These are phyloP conservation scores for Diaporthe ilicicola DNA, from an alignment of 2,329 filamentous ascomycete species.

Conservation along the genomic window DNA sequence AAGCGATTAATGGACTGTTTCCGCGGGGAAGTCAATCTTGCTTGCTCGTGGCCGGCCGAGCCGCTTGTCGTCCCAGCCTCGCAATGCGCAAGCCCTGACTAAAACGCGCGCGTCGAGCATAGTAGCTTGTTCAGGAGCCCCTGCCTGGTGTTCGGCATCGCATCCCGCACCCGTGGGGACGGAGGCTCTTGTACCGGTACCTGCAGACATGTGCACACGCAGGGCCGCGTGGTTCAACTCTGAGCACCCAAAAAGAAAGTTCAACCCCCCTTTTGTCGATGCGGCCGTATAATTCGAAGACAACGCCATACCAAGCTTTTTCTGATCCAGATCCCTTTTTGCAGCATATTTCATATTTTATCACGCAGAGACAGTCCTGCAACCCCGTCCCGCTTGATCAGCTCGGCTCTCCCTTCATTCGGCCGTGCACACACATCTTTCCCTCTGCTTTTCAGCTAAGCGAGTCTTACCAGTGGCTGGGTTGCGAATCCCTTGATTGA, in stretches of 20 bases:
- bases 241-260: slow-evolving; percentile 1
- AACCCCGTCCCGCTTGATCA: neutral
- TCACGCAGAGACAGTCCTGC: slow-evolving; percentile 13
- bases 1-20: neutral
- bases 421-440: neutral
- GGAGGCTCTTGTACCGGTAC: slow-evolving; percentile 20
- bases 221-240: slow-evolving; percentile 22
- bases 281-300: slow-evolving; percentile 12
- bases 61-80: slow-evolving; percentile 3
- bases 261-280: slow-evolving; percentile 3
- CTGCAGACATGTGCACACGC: neutral
- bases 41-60: neutral
- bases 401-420: slow-evolving; percentile 8
- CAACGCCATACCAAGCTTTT: slow-evolving; percentile 4
- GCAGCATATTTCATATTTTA: slow-evolving; percentile 7
- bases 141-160: neutral
- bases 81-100: slow-evolving; percentile 19
- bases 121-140: slow-evolving; percentile 13
- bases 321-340: slow-evolving; percentile 4
- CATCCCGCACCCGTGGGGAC: slow-evolving; percentile 7
- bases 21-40: neutral
- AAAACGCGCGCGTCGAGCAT: slow-evolving; percentile 12
- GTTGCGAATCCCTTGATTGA: slow-evolving; percentile 22
- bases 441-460: neutral
- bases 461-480: neutral